Conservation (phyloP, 129 eudicot species). For the Lactuca sativa region DNA sequence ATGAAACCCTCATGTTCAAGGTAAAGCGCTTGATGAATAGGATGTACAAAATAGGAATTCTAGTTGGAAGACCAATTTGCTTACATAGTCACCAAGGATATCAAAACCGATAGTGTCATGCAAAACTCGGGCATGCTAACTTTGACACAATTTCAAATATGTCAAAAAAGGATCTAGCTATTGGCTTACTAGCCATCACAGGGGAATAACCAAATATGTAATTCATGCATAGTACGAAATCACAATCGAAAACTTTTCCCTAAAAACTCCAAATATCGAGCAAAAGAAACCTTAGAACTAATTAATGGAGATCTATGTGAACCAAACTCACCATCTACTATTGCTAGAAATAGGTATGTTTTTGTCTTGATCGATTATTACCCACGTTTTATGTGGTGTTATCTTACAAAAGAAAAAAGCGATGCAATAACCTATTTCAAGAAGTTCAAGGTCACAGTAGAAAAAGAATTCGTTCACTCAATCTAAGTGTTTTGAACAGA, state of each 20-base stretch:
- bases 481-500: no score
- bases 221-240: background rate
- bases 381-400: background rate
- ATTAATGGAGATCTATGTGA: background rate
- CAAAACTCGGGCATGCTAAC: background rate
- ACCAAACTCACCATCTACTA: background rate
- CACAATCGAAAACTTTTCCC: background rate
- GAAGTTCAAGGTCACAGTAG: background rate
- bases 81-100: background rate
- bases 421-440: background rate
- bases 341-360: background rate
- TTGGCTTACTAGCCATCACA: background rate
- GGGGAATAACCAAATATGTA: background rate
- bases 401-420: background rate
- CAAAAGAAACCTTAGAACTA: no score
- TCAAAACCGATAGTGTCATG: background rate
- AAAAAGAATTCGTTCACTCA: no score
- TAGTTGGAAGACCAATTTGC: background rate
- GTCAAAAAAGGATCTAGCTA: background rate
- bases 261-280: no score
- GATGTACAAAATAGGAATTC: background rate
- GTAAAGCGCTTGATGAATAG: background rate
- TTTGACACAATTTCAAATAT: background rate
- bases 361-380: background rate
- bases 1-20: background rate